Conservation (phyloP, 345 rosid species). For the Lepidium didymum region DNA sequence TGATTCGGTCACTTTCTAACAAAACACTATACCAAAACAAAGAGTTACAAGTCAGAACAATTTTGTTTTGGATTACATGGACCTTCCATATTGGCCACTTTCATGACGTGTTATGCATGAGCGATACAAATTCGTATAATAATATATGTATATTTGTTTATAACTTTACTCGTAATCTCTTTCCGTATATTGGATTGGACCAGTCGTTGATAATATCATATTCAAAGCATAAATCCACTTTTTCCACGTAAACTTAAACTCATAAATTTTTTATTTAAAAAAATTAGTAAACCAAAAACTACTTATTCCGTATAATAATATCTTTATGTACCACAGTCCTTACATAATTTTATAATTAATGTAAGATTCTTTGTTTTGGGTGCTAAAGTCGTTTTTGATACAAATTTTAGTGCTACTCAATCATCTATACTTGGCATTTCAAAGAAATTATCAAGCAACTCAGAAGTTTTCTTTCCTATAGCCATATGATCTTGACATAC, state of each 20-base stretch:
- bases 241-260: too few relatives aligned
- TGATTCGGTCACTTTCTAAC: background rate
- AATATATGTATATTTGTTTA: too few relatives aligned
- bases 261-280: too few relatives aligned
- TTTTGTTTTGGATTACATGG: background rate
- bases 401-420: background rate
- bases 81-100: background rate
- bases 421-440: background rate
- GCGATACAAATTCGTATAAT: background rate
- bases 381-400: background rate
- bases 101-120: constrained; percentile 8
- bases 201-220: too few relatives aligned
- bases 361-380: background rate
- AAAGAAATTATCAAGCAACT: background rate
- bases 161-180: too few relatives aligned
- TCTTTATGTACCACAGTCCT: too few relatives aligned
- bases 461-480: background rate
- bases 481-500: background rate
- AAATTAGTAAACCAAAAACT: too few relatives aligned
- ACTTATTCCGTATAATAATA: too few relatives aligned
- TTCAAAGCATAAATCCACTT: too few relatives aligned
- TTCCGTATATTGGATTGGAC: too few relatives aligned
- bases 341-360: too few relatives aligned
- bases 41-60: background rate
- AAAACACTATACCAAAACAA: constrained; percentile 9